Conservation (phyloP, 2,329 filamentous ascomycete genomes). For the Colletotrichum cordylinicola region DNA sequence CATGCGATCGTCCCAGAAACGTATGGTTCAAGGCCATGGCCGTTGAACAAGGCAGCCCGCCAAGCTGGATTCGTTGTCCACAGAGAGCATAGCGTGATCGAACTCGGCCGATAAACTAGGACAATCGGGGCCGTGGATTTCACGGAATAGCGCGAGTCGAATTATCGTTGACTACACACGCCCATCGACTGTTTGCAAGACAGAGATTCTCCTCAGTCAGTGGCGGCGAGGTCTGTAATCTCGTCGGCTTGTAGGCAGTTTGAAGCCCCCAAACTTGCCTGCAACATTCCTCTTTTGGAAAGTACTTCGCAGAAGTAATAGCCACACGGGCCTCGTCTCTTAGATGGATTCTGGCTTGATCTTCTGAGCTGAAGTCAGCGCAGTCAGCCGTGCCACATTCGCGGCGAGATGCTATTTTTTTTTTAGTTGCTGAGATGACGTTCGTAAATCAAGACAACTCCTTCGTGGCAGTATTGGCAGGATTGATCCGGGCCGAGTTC, state of each 20-base stretch:
- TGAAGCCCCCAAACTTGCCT: neutral
- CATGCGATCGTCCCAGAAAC: neutral
- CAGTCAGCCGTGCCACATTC: neutral
- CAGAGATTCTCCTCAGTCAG: neutral
- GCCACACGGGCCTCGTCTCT: neutral
- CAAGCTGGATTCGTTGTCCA: neutral
- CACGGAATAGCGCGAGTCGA: too few species aligned
- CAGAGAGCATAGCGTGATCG: neutral
- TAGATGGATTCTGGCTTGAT: neutral
- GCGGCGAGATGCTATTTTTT: neutral
- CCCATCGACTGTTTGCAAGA: neutral
- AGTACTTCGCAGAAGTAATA: neutral
- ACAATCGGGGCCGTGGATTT: neutral
- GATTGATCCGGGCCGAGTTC: neutral
- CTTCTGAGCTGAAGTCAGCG: neutral
- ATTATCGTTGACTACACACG: neutral
- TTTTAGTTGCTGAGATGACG: neutral
- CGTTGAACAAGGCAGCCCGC: neutral
- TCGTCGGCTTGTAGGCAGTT: neutral
- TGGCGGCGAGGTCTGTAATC: neutral
- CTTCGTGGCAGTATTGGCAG: neutral
- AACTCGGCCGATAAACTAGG: neutral
- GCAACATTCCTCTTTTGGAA: neutral
- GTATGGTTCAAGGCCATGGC: neutral
- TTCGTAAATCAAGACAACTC: neutral